These are phyloP conservation scores for Pseudozyma flocculosa DNA, from an alignment of 1,284 basidiomycete genomes.

Conservation along the genomic window DNA sequence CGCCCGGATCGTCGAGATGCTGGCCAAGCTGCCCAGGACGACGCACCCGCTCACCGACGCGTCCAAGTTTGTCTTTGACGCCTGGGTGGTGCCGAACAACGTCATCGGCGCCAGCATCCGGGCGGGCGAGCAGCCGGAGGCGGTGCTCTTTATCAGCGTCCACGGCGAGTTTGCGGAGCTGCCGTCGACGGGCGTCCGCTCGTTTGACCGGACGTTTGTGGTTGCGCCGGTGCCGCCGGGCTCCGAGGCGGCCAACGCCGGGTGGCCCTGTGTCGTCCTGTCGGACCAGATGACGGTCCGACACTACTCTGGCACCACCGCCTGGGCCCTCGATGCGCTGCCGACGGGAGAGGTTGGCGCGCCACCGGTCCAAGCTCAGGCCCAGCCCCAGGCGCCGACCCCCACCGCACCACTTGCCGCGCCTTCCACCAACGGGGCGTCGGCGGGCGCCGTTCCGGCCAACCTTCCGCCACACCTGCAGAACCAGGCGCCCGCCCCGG, in stretches of 20 bases:
- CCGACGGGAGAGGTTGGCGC: slow-evolving; percentile 43
- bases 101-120: slow-evolving; percentile 42
- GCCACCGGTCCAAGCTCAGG: slow-evolving; percentile 39
- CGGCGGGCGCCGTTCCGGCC: slow-evolving; percentile 1
- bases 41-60: slow-evolving; percentile 69
- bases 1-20: slow-evolving; percentile 68
- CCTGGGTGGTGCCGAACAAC: slow-evolving; percentile 67
- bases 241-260: slow-evolving; percentile 76
- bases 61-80: slow-evolving; percentile 80
- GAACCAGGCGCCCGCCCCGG: slow-evolving; percentile 27
- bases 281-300: slow-evolving; percentile 85
- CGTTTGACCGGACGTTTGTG: slow-evolving; percentile 89
- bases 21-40: slow-evolving; percentile 72
- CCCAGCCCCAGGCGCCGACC: slow-evolving; percentile 3
- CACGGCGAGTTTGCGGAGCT: slow-evolving; percentile 88
- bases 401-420: slow-evolving; percentile 1
- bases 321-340: slow-evolving; percentile 61
- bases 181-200: slow-evolving; percentile 70
- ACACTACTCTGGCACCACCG: slow-evolving; percentile 75
- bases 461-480: slow-evolving; percentile 36
- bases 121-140: slow-evolving; percentile 58
- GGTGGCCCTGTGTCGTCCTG: slow-evolving; percentile 86
- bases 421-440: background rate
- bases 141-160: slow-evolving; percentile 73
- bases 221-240: slow-evolving; percentile 76